These are phyloP conservation scores for Magnusiomyces tetraspermus DNA, from an alignment of 1,139 yeast species.

Conservation along the genomic window DNA sequence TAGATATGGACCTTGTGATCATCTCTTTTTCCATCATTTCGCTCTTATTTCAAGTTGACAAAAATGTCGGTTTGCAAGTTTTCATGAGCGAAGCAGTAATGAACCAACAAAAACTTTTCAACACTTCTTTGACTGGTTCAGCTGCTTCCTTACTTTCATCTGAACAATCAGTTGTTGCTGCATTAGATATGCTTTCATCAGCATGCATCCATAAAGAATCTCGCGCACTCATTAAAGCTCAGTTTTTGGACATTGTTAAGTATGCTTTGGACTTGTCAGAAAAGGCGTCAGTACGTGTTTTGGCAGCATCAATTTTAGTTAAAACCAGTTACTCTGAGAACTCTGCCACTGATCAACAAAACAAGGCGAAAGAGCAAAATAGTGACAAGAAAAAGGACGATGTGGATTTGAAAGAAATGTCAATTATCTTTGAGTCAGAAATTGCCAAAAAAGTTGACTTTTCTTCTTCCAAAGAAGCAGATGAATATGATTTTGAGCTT, in stretches of 20 bases:
- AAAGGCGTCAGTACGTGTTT: conserved; percentile 22
- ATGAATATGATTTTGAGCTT: conserved; percentile 10
- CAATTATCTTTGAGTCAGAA: conserved; percentile 26
- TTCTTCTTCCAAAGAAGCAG: conserved; percentile 8
- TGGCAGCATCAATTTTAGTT: conserved; percentile 32
- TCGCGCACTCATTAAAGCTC: conserved; percentile 26
- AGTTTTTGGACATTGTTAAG: conserved; percentile 24
- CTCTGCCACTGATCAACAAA: conserved; percentile 3
- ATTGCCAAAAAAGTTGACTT: conserved; percentile 16
- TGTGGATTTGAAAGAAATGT: conserved; percentile 23
- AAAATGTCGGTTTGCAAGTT: conserved; percentile 14
- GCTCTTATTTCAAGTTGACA: conserved; percentile 56
- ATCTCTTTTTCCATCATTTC: conserved; percentile 57
- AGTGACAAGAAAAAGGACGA: conserved; percentile 18
- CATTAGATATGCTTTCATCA: conserved; percentile 30
- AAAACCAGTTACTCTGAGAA: conserved; percentile 22
- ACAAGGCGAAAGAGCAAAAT: background rate
- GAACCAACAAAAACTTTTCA: conserved; percentile 16
- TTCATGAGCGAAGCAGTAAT: conserved; percentile 11
- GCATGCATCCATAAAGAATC: conserved; percentile 30
- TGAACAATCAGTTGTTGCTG: conserved; percentile 22
- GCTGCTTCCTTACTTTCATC: conserved; percentile 12
- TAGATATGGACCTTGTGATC: conserved; percentile 17
- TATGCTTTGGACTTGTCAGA: conserved; percentile 20
- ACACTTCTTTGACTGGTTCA: background rate